A percentile compares a stretch with the other conserved stretches of the same genome.
Conservation (phyloP, 2,329 filamentous ascomycete species). For the Ceratocystis cubensis region DNA sequence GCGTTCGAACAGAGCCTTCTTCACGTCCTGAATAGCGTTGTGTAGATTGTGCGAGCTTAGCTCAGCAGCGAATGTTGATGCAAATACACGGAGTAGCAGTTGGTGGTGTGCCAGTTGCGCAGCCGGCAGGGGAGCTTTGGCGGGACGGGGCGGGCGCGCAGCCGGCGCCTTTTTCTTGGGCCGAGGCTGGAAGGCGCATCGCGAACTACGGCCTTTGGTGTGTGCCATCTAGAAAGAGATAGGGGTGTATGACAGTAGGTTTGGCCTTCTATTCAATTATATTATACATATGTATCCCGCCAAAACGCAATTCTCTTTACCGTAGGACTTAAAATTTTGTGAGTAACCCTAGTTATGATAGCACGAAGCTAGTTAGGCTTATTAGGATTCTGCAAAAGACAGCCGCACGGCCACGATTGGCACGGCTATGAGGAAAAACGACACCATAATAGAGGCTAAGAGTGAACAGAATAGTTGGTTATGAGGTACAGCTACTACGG, state of each 20-base stretch:
- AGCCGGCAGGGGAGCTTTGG: conserved; percentile 11
- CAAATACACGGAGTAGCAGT: conserved; percentile 57
- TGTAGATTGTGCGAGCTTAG: conserved; percentile 38
- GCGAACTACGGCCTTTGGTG: conserved; percentile 19
- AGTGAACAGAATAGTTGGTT: not conserved
- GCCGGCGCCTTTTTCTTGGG: conserved; percentile 17
- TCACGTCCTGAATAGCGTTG: conserved; percentile 62
- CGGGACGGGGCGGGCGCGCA: not conserved
- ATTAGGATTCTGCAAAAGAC: not conserved
- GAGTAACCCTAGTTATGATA: not conserved
- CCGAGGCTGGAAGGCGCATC: conserved; percentile 20
- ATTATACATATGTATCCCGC: too few species aligned
- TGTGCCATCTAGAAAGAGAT: conserved; percentile 13
- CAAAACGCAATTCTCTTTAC: too few species aligned
- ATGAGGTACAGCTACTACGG: not conserved
- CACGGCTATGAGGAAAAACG: not conserved
- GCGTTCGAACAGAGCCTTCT: conserved; percentile 70
- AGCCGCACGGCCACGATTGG: not conserved
- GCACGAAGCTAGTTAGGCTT: not conserved
- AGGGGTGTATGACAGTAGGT: not conserved
- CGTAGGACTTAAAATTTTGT: not conserved
- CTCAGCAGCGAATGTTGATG: conserved; percentile 44
- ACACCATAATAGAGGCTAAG: too few species aligned
- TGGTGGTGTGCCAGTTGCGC: conserved; percentile 17
- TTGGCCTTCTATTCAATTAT: not conserved